A percentile compares a stretch with the other conserved stretches of the same genome.
These are phyloP conservation scores for Penicillium coprophilum DNA, from an alignment of 495 filamentous ascomycete species.

Conservation along the genomic window DNA sequence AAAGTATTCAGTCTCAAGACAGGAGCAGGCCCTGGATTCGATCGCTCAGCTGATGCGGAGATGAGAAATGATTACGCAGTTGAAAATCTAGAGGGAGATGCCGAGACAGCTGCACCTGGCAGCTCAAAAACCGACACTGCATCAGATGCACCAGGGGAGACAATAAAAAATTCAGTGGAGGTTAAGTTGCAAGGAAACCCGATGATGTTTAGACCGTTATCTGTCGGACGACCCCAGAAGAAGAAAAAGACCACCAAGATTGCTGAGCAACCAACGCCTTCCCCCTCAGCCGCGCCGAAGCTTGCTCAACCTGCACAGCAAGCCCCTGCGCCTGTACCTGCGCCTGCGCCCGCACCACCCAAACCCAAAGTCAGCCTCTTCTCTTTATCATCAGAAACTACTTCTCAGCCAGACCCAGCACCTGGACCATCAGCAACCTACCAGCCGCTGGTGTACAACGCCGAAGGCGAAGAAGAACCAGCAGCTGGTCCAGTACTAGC, in stretches of 20 bases:
- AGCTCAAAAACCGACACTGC: slow-evolving; percentile 13
- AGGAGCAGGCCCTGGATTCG: slow-evolving; percentile 74
- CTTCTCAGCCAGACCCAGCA: slow-evolving; percentile 6
- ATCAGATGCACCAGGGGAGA: slow-evolving; percentile 14
- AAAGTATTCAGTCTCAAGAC: slow-evolving; percentile 72
- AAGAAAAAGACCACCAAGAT: slow-evolving; percentile 57
- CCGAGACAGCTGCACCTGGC: slow-evolving; percentile 24
- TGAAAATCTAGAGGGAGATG: slow-evolving; percentile 10
- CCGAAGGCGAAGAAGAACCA: slow-evolving; percentile 27
- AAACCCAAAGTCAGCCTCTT: slow-evolving; percentile 64
- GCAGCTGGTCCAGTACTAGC: slow-evolving; percentile 24
- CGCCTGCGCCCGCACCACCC: slow-evolving; percentile 27
- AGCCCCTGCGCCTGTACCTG: background rate
- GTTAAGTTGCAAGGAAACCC: slow-evolving; percentile 72
- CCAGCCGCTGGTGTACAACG: slow-evolving; percentile 52
- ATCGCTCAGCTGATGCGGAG: slow-evolving; percentile 54
- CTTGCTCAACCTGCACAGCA: slow-evolving; percentile 12
- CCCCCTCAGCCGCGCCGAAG: slow-evolving; percentile 16
- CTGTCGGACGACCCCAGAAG: slow-evolving; percentile 66
- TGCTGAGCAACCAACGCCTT: slow-evolving; percentile 16
- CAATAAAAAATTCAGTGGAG: slow-evolving; percentile 43
- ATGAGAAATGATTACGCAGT: slow-evolving; percentile 33
- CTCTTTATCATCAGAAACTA: slow-evolving; percentile 43
- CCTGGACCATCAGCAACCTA: slow-evolving; percentile 32
- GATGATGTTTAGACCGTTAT: slow-evolving; percentile 85